Evolutionary conservation across 495 filamentous ascomycete genomes (phyloP), one percentile per base, ranked within the genome.

Genomic region (Letharia lupina): DNA sequence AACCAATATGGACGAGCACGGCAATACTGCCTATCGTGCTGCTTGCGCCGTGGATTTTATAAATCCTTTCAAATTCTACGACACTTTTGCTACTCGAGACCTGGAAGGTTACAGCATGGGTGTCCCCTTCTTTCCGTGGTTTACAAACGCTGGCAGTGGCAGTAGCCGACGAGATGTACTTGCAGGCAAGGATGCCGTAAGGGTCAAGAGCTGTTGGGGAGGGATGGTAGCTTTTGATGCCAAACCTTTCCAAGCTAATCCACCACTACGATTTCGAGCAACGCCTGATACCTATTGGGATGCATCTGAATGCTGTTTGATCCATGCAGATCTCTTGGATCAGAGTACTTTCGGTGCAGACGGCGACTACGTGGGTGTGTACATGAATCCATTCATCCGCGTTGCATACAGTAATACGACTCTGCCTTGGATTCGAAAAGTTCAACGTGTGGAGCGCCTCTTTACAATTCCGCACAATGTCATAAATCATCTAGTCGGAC

Each of bases 211-310:
- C 68, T 94, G 90, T 74, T 93, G 90, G 90, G 87, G 88, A 45
- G 90, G 90, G 12, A 91, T 91, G 81, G 86, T 89, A 10, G 89
- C 89, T 6, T 91, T 91, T 70, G 86, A 91, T 70, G 89, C 86
- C 4, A 78, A 76, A 60, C 88, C 82, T 65, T 87, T 92, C 70
- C 85, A 72, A 77, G 71, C 69, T 33, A 28, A 63, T 54, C 44
- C 75, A 31, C 82, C 87, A 8, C 77, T 87, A 2, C 84, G 84
- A 18, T 93, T 93, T 73, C 82, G 90, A 23, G 78, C 82, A 47
- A 83, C 87, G 31, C 71, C 78, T 1, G 88, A 88, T 63, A 73
- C 82, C 12, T 90, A 83, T 73, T 91, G 87, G 86, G 89, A 93
- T 65, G 83, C 85, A 3, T 89, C 86, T 13, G 90, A 93, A 74